Evolutionary conservation across 768 basidiomycete species (phyloP).

Genomic region (Mycena alexandri): DNA sequence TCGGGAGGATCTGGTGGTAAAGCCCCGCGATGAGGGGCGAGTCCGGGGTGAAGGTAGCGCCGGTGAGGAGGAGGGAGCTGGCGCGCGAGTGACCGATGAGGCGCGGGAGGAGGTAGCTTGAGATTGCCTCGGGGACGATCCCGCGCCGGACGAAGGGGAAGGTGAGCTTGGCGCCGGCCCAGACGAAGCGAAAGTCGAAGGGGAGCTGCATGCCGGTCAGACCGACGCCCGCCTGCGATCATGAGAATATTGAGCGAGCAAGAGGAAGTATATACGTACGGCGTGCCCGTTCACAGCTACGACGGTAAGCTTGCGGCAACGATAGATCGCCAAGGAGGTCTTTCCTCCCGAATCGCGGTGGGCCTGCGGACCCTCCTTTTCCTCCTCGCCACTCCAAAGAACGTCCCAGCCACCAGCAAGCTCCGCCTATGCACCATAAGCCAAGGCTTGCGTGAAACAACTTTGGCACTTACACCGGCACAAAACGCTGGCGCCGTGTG

Average conservation of each 20-base stretch:
- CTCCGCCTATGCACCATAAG: constrained; percentile 56
- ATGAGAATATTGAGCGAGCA: constrained; percentile 2
- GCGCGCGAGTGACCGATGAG: constrained; percentile 67
- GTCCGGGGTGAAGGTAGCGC: constrained; percentile 56
- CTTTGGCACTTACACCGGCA: constrained; percentile 60
- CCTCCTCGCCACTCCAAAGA: constrained; percentile 55
- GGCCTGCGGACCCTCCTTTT: constrained; percentile 62
- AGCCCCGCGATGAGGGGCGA: constrained; percentile 59
- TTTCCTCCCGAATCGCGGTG: constrained; percentile 65
- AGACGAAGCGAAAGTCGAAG: constrained; percentile 65
- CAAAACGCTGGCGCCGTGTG: constrained; percentile 65
- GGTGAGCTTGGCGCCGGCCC: constrained; percentile 62
- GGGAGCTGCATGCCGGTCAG: constrained; percentile 64
- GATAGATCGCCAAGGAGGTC: constrained; percentile 60
- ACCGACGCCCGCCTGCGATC: constrained; percentile 59
- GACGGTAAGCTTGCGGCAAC: constrained; percentile 68
- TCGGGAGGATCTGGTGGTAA: constrained; percentile 62
- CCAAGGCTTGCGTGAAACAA: background rate
- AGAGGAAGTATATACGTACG: constrained; percentile 45
- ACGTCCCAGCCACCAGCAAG: constrained; percentile 61
- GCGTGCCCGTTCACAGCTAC: constrained; percentile 66
- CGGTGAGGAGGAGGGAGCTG: constrained; percentile 63
- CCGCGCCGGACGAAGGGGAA: constrained; percentile 66
- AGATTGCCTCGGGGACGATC: constrained; percentile 61
- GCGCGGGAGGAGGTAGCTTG: constrained; percentile 65